Evolutionary conservation across 352 stramenopile genomes (phyloP), one percentile per base, ranked within the genome.

Genomic region (Globisporangium megalacanthum): DNA sequence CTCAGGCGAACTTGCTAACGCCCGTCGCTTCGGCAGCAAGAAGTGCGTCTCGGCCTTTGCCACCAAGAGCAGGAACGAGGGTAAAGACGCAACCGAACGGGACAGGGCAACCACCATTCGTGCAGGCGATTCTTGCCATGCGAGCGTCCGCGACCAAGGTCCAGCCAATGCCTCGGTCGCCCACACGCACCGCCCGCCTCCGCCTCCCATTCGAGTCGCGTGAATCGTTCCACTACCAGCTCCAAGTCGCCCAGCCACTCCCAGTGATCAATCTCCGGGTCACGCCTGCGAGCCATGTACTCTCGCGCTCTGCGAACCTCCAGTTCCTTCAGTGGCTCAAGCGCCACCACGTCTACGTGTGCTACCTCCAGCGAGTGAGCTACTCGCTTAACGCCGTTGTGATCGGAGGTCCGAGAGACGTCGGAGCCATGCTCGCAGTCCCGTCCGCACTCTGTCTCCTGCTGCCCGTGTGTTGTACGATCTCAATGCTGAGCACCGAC

Each of bases 401-500:
- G 22, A 25, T 58, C 1, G 42, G 22, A 14, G 41, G 25, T 6
- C 39, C 52, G 10, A 49, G 41, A 31, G 41, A 58, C 0, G 42
- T 36, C 1, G 41, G 39, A 7, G 10, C 58, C 0, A n/a, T 56
- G 3, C 33, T 73, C 4, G 54, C 55, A 20, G 14, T 71, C 0
- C 69, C 65, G 20, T 58, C 56, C 3, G 39, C 69, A 1, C 19
- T 63, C 3, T 19, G 62, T 6, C 47, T 45, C 7, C 55, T 58
- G 39, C 39, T 50, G 8, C 56, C 49, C 3, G 6, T 58, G n/a
- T 51, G 25, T 4, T 58, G 52, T n/a, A 35, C 52, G 6, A 15
- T 50, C 29, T 41, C 52, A 10, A 51, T 31, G 19, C 52, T 72
- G 25, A 72, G 54, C 39, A 36, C 58, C 8, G 63, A 65, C 13